A percentile compares a stretch with the other conserved stretches of the same genome.
phyloP scores from a whole-genome alignment of 495 filamentous ascomycete species.

The Collariella sp. region DNA sequence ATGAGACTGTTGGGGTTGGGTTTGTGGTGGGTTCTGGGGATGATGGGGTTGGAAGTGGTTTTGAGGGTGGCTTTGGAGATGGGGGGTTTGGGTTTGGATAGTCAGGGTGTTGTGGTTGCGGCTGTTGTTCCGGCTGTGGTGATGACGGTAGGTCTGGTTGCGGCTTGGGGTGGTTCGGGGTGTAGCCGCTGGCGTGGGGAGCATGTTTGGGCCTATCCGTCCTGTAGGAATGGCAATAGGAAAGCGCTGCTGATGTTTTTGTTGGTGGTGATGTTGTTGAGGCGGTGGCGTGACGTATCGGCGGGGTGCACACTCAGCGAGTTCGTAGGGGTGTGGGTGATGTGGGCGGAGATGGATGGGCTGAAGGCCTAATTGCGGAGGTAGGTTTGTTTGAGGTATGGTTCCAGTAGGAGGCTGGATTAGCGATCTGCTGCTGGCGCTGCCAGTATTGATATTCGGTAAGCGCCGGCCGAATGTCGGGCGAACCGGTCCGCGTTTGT shows the following conservation, averaged over 20 bases:
- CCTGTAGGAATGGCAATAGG: background rate
- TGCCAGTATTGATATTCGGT: slow-evolving; percentile 12
- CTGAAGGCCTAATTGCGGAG: background rate
- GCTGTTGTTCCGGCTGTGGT: background rate
- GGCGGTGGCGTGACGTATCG: slow-evolving; percentile 8
- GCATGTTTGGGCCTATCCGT: background rate
- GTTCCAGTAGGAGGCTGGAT: slow-evolving; percentile 17
- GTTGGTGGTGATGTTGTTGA: slow-evolving; percentile 2
- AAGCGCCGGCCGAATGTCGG: slow-evolving; percentile 12
- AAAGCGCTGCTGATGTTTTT: slow-evolving; percentile 4
- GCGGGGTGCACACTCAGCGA: background rate
- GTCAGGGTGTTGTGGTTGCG: slow-evolving; percentile 1
- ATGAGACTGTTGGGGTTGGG: background rate
- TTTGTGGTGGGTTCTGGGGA: slow-evolving; percentile 14
- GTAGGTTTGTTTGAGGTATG: background rate
- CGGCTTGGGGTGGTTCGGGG: slow-evolving; percentile 1
- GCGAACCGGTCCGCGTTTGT: slow-evolving; percentile 22
- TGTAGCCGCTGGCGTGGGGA: slow-evolving; percentile 1
- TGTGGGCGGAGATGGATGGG: background rate
- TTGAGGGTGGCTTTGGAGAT: background rate
- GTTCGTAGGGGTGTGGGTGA: slow-evolving; percentile 5
- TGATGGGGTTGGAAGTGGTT: background rate
- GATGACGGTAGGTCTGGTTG: background rate
- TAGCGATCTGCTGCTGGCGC: slow-evolving; percentile 8
- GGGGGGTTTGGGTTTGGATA: background rate